Evolutionary conservation across 768 basidiomycete species (phyloP), one percentile per base, ranked within the genome.

Genomic region (Auricularia cornea): DNA sequence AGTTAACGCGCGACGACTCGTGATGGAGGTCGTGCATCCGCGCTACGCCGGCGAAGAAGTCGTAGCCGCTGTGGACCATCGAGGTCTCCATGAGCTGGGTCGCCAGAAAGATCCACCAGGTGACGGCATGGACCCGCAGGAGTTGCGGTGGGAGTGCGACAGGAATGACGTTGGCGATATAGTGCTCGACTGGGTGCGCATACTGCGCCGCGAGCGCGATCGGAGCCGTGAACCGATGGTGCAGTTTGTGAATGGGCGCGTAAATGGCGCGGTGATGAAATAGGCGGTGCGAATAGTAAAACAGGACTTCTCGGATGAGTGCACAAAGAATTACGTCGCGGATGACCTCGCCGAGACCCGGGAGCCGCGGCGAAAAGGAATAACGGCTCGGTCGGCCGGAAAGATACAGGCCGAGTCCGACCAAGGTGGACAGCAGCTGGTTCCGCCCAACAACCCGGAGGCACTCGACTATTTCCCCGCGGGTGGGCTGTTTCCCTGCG

Each of bases 201-300:
- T 72, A 74, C 57, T 74, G 72, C 20, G 73, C 72, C 20, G 71
- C 66, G 3, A 74, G 69, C 3, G 73, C 72, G 11, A 73, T 69
- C 8, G 73, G 73, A 8, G 73, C 72, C 0, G 72, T 73, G 69
- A 74, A 74, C 31, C 68, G 69, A 51, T 74, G 73, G 26, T 74
- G 73, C 8, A 60, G 63, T 61, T 74, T 74, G 66, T 74, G 73
- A 40, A 73, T 67, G n/a, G 32, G 44, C 20, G 69, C 65, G 62
- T 74, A 74, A 28, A 74, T 35, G 1, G 59, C 29, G 0, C 70
- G 72, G 63, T 66, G 67, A 59, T 74, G 73, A 29, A 74, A 64
- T 28, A 70, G 60, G 29, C 72, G 68, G 52, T 73, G 73, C 10
- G 66, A 64, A 66, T 74, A 73, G 62, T 74, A 74, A 59, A 73